Evolutionary conservation across 2,329 filamentous ascomycete genomes (phyloP).

Genomic region (Botryotinia globosa): DNA sequence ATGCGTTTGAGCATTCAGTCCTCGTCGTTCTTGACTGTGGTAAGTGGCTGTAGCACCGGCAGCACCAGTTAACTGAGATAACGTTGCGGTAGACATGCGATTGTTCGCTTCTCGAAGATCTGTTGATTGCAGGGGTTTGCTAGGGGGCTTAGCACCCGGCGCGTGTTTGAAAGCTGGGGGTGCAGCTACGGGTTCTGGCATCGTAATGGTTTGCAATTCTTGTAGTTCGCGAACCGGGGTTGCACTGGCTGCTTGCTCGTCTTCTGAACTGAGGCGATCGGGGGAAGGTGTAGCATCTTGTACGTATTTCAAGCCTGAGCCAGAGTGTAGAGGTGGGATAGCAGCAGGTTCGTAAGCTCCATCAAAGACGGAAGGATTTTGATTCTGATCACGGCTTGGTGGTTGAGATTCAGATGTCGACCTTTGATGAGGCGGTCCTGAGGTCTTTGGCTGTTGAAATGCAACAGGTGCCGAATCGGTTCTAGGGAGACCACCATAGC

Average conservation of each 20-base stretch:
- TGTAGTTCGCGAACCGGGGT: slow-evolving; percentile 52
- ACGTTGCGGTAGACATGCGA: slow-evolving; percentile 76
- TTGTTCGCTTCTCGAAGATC: slow-evolving; percentile 79
- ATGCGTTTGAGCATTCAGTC: slow-evolving; percentile 25
- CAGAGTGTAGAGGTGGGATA: slow-evolving; percentile 33
- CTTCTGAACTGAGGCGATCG: slow-evolving; percentile 56
- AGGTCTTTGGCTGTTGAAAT: slow-evolving; percentile 24
- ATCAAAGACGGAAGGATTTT: slow-evolving; percentile 30
- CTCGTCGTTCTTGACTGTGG: slow-evolving; percentile 38
- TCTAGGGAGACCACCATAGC: slow-evolving; percentile 35
- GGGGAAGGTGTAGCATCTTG: slow-evolving; percentile 48
- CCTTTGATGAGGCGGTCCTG: slow-evolving; percentile 28
- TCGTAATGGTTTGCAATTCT: slow-evolving; percentile 54
- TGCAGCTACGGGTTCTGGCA: slow-evolving; percentile 69
- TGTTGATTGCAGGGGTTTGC: slow-evolving; percentile 69
- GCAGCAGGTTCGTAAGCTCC: slow-evolving; percentile 32
- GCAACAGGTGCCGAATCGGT: slow-evolving; percentile 50
- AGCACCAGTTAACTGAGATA: slow-evolving; percentile 75
- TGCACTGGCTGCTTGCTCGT: slow-evolving; percentile 45
- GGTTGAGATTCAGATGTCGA: slow-evolving; percentile 39
- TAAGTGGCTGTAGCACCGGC: slow-evolving; percentile 48
- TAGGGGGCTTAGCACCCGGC: slow-evolving; percentile 66
- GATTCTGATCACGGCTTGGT: slow-evolving; percentile 30
- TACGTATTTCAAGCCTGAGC: slow-evolving; percentile 42
- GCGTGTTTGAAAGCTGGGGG: slow-evolving; percentile 80